Evolutionary conservation across 805 yeast species (phyloP).

Genomic region (Saturnispora serradocipensis): DNA sequence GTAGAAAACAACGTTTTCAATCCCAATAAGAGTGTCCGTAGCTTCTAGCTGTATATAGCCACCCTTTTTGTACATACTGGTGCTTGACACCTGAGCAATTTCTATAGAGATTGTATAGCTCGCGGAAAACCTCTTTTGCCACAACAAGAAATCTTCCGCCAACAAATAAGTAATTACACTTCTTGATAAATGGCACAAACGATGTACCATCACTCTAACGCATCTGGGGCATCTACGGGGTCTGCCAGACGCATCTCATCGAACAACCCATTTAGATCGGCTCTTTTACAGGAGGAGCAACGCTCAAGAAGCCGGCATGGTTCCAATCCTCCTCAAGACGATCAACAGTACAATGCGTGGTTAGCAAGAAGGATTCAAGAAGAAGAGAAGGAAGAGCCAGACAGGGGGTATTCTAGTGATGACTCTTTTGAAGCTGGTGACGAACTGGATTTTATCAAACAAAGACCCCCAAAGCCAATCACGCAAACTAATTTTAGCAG

Average conservation of each 20-base stretch:
- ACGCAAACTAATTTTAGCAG: constrained; percentile 15
- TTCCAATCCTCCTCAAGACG: constrained; percentile 13
- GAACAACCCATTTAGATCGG: constrained; percentile 65
- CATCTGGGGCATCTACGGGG: constrained; percentile 29
- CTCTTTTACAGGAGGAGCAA: constrained; percentile 27
- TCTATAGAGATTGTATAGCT: neutral
- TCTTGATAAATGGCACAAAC: neutral
- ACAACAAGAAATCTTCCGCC: neutral
- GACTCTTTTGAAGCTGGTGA: constrained; percentile 22
- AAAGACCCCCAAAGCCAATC: constrained; percentile 2
- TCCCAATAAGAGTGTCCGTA: neutral
- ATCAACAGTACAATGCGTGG: constrained; percentile 48
- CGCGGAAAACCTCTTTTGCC: neutral
- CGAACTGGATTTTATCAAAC: constrained; percentile 10
- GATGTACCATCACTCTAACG: constrained; percentile 27
- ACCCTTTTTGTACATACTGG: neutral
- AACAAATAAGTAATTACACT: neutral
- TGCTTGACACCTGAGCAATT: constrained; percentile 1
- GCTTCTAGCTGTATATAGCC: neutral
- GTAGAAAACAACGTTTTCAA: neutral
- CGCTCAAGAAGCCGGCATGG: constrained; percentile 10
- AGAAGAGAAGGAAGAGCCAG: constrained; percentile 21
- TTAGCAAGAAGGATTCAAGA: constrained; percentile 29
- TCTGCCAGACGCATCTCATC: constrained; percentile 43
- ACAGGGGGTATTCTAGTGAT: constrained; percentile 33